phyloP scores from a whole-genome alignment of 2,329 filamentous ascomycete species.

The Erysiphe pulchra region DNA sequence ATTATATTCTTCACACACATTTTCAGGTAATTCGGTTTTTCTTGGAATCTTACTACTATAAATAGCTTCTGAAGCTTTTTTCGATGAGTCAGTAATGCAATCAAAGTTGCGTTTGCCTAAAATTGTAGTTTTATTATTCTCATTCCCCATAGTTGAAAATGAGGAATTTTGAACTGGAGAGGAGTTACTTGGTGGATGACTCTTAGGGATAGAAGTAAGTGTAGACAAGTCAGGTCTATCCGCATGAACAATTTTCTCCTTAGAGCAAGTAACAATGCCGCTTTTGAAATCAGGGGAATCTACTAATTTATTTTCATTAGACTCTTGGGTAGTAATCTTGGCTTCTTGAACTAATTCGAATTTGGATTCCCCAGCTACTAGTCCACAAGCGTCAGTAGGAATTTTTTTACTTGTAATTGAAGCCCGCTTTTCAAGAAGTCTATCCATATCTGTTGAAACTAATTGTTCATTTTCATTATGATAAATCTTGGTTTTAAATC shows the following conservation, averaged over 20 bases:
- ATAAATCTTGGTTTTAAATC: slow-evolving; percentile 45
- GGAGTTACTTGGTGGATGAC: neutral
- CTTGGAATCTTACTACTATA: neutral
- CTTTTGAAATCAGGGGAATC: too few species aligned
- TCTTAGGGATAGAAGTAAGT: neutral
- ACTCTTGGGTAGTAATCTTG: neutral
- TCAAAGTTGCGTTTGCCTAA: neutral
- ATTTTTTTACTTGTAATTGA: neutral
- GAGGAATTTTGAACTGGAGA: neutral
- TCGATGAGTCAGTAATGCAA: neutral
- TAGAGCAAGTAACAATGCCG: neutral
- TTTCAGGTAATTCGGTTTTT: neutral
- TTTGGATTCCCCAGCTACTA: neutral
- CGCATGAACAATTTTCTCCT: neutral
- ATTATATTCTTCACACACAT: neutral
- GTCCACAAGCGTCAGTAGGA: neutral
- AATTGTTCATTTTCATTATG: slow-evolving; percentile 52
- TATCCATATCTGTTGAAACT: slow-evolving; percentile 64
- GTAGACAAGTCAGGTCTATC: neutral
- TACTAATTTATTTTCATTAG: neutral
- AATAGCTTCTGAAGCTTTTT: neutral
- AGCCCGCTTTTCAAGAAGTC: slow-evolving; percentile 2
- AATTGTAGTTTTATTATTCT: neutral
- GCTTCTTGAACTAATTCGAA: neutral
- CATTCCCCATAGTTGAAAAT: neutral